phyloP scores from a whole-genome alignment of 768 basidiomycete genomes.

The Agrocybe praecox region DNA sequence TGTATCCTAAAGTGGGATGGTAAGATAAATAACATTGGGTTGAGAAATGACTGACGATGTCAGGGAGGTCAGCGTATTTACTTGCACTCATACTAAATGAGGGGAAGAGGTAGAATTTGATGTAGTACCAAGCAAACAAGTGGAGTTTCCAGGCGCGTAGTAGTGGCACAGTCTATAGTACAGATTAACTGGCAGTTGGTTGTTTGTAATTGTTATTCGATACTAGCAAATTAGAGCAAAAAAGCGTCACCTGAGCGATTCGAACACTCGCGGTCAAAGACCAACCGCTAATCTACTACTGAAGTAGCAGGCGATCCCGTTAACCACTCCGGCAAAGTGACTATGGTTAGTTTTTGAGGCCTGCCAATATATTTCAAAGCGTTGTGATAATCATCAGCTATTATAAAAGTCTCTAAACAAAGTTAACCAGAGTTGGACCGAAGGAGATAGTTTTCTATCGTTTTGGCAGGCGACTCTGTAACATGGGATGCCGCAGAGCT shows the following conservation, averaged over 20 bases:
- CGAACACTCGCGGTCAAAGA: conserved; percentile 50
- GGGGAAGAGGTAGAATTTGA: background rate
- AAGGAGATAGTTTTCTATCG: no score
- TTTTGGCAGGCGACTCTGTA: no score
- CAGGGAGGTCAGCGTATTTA: conserved; percentile 91
- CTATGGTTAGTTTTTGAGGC: conserved; percentile 20
- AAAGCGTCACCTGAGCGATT: conserved; percentile 50
- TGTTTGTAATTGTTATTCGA: background rate
- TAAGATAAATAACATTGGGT: conserved; percentile 6
- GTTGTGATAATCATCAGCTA: no score
- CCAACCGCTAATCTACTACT: conserved; percentile 39
- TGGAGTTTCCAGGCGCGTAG: no score
- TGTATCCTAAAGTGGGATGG: conserved; percentile 61
- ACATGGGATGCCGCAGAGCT: no score
- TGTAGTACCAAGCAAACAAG: no score
- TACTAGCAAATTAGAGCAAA: conserved; percentile 19
- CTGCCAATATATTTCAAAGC: no score
- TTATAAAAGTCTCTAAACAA: no score
- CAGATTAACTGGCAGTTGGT: no score
- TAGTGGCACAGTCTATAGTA: no score
- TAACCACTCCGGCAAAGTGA: conserved; percentile 97
- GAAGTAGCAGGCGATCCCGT: conserved; percentile 76
- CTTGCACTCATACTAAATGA: conserved; percentile 52
- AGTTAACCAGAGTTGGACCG: no score
- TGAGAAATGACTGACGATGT: conserved; percentile 65